These are phyloP conservation scores for Lantana camara DNA, from an alignment of 257 asterid genomes.

Conservation along the genomic window DNA sequence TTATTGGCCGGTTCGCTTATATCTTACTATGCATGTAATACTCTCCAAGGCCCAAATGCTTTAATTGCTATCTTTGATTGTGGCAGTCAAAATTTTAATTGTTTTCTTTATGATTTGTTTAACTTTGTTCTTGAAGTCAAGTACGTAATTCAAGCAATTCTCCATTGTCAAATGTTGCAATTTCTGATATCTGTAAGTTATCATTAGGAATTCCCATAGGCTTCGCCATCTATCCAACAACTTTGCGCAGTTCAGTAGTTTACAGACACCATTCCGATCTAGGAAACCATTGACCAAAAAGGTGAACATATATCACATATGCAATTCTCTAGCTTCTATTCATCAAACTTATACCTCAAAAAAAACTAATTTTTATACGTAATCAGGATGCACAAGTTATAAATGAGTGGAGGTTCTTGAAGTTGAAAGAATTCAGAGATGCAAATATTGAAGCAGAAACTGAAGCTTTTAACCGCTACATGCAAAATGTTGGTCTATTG, in stretches of 20 bases:
- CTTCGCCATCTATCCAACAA: constrained; percentile 90
- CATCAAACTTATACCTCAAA: neutral
- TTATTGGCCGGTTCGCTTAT: neutral
- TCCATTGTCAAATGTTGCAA: constrained; percentile 15
- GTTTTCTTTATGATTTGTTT: constrained; percentile 8
- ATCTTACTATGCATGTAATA: constrained; percentile 11
- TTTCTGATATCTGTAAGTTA: constrained; percentile 27
- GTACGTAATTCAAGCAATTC: neutral
- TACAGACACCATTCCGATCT: constrained; percentile 65
- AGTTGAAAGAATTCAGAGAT: constrained; percentile 77
- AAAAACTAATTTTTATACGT: constrained; percentile 17
- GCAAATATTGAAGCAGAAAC: constrained; percentile 67
- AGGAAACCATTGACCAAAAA: constrained; percentile 86
- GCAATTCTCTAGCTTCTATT: constrained; percentile 5
- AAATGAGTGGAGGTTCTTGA: constrained; percentile 91
- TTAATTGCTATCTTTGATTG: constrained; percentile 16
- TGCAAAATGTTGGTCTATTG: constrained; percentile 62
- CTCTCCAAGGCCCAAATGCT: constrained; percentile 2
- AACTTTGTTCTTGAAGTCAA: neutral
- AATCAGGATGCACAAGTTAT: constrained; percentile 81
- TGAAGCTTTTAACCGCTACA: constrained; percentile 85
- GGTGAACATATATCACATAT: constrained; percentile 41
- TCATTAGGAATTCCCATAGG: constrained; percentile 63
- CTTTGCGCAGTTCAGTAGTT: constrained; percentile 83
- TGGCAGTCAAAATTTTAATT: constrained; percentile 4